Evolutionary conservation across 2,329 filamentous ascomycete species (phyloP), one percentile per base, ranked within the genome.

Genomic region (Xenosphaeropsis pyriputrescens): DNA sequence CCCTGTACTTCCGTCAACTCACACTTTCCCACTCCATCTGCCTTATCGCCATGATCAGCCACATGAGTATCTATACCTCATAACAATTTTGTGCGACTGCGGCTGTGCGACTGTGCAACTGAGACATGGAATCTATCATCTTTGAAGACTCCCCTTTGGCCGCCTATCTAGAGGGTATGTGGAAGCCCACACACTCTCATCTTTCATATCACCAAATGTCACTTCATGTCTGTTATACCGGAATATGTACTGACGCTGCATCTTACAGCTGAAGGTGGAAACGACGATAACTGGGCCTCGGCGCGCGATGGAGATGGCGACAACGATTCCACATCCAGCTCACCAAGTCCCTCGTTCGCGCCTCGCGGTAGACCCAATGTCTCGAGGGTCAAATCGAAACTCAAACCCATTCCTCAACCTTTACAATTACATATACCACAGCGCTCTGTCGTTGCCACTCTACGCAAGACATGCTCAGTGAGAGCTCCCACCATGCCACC

Each of bases 121-220:
- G 22, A 17, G 35, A 41, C 42, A 91, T 95, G 88, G 88, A 94
- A 71, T 76, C 82, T 53, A 70, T 94, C 51, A 75, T 94, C 50
- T 83, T 82, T 62, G 75, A 91, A 63, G 78, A 86, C 63, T 83
- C 84, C 57, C 88, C 88, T 50, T 70, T 95, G 61, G 86, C 85
- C 56, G 77, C 83, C 53, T 91, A 91, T 63, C 75, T 95, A 50
- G 79, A 88, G 75, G 86, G 88, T 91, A 61, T 52, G 67, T 26
- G 22, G 22, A 26, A 26, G 22, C 22, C 22, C 8, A 9, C 22
- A 26, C 22, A 6, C 22, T 9, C 22, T n/a, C n/a, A n/a, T 60
- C 30, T 44, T 42, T 9, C 36, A 31, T 36, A 32, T 19, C 34
- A 34, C 15, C 32, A 39, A 41, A 37, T 33, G 29, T 26, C 22